These are phyloP conservation scores for Skeletonema menzelii DNA, from an alignment of 108 stramenopile genomes.

Conservation along the genomic window DNA sequence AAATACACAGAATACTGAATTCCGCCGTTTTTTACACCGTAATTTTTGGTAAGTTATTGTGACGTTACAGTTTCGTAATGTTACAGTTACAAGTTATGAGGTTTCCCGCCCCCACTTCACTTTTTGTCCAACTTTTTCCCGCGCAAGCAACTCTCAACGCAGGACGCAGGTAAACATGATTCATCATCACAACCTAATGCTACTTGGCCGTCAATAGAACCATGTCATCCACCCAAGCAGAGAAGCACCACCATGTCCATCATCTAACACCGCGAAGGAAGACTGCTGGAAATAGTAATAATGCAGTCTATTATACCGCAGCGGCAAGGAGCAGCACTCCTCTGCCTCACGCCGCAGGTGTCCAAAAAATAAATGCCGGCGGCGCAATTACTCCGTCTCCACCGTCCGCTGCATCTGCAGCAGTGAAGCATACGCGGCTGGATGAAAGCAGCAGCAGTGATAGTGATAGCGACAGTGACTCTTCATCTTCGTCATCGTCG, in stretches of 20 bases:
- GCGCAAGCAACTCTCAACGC: no score
- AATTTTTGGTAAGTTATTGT: no score
- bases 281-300: no score
- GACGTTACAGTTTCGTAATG: no score
- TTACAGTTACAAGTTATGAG: no score
- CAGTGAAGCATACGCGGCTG: not conserved
- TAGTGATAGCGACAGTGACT: not conserved
- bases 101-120: no score
- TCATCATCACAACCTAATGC: no score
- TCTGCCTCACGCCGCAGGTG: not conserved
- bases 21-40: no score
- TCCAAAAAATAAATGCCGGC: not conserved
- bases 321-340: not conserved
- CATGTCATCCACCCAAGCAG: not conserved
- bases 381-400: conserved; percentile 1
- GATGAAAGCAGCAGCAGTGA: not conserved
- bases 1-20: no score
- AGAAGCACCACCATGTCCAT: not conserved
- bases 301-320: not conserved
- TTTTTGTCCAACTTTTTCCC: no score
- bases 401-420: not conserved
- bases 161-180: no score
- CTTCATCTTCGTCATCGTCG: not conserved
- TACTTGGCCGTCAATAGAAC: not conserved
- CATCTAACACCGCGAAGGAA: conserved; percentile 5